Evolutionary conservation across 1,284 basidiomycete species (phyloP), one percentile per base, ranked within the genome.

Genomic region (Pseudozyma tsukubaensis): DNA sequence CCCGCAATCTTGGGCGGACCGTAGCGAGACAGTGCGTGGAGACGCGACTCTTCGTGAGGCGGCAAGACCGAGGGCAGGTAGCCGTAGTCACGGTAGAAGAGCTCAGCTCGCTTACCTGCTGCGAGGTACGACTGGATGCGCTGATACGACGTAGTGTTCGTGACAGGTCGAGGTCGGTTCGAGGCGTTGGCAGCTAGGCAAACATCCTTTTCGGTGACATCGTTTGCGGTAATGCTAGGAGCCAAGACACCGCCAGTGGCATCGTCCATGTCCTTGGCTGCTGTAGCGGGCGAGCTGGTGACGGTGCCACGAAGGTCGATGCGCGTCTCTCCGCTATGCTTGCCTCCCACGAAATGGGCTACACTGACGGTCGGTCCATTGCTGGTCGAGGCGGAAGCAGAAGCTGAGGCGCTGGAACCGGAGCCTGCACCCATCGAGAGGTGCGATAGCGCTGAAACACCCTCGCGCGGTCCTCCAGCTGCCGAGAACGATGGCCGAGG

Each of bases 1-100:
- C 90, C 88, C 16, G 90, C 89, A 21, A 79, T 59, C 53, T 73
- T 78, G 37, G 80, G 79, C 18, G 77, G 76, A 21, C 80, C 80
- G 52, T 81, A 82, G 11, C 80, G 72, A 12, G 69, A 51, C 19
- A 82, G 68, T 2, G 80, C 80, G 19, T 77, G 73, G 14, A 76
- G 57, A n/a, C 80, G 70, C 24, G 63, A 53, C 14, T 59, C 45
- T 50, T 82, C 80, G 48, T 80, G 74, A 16, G 80, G 80, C 19
- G 80, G 80, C 13, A 78, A 39, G 39, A 80, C 70, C 7, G 79
- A 72, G 10, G 79, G 79, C 24, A 82, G 70, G 55, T 81, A 82
- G 45, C 80, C 80, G 21, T 69, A 50, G 24, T 80, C 70, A 40
- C 62, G 57, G 45, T 76, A 82, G 70, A 80, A 82, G 37, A 69